Evolutionary conservation across 805 yeast species (phyloP).

Genomic region (Nakazawaea ambrosiae): DNA sequence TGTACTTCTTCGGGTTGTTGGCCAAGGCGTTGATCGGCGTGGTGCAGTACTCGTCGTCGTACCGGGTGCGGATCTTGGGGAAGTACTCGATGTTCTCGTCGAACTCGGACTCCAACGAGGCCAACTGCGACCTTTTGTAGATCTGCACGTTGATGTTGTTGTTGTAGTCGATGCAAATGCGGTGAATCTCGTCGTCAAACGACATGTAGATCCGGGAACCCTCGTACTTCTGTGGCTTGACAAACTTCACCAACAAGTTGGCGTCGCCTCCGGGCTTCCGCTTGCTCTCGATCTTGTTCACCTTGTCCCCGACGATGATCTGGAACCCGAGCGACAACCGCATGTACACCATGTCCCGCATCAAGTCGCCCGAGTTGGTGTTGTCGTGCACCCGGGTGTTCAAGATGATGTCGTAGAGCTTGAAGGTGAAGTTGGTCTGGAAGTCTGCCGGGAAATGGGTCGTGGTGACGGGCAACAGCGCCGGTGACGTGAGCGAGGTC

Average conservation of each 20-base stretch:
- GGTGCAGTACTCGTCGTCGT: constrained; percentile 57
- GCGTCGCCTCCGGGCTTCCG: constrained; percentile 50
- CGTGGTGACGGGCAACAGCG: constrained; percentile 80
- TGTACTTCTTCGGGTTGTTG: constrained; percentile 46
- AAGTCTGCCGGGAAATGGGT: constrained; percentile 76
- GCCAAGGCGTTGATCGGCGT: constrained; percentile 51
- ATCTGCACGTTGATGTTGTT: constrained; percentile 76
- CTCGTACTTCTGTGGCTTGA: constrained; percentile 32
- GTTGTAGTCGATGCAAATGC: constrained; percentile 66
- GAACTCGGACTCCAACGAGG: constrained; percentile 16
- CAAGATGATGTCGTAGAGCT: constrained; percentile 72
- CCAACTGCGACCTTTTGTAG: constrained; percentile 38
- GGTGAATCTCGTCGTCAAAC: constrained; percentile 77
- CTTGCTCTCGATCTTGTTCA: constrained; percentile 57
- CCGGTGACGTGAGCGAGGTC: constrained; percentile 91
- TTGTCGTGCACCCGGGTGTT: constrained; percentile 47
- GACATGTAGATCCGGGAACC: constrained; percentile 70
- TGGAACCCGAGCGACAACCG: constrained; percentile 87
- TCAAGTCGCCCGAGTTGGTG: constrained; percentile 49
- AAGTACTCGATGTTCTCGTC: constrained; percentile 25
- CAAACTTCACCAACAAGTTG: constrained; percentile 51
- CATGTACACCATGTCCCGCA: constrained; percentile 82
- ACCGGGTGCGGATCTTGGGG: constrained; percentile 68
- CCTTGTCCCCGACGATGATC: constrained; percentile 69
- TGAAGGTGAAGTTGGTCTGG: constrained; percentile 65